phyloP scores from a whole-genome alignment of 495 filamentous ascomycete species.

The Aspergillus cavernicola region DNA sequence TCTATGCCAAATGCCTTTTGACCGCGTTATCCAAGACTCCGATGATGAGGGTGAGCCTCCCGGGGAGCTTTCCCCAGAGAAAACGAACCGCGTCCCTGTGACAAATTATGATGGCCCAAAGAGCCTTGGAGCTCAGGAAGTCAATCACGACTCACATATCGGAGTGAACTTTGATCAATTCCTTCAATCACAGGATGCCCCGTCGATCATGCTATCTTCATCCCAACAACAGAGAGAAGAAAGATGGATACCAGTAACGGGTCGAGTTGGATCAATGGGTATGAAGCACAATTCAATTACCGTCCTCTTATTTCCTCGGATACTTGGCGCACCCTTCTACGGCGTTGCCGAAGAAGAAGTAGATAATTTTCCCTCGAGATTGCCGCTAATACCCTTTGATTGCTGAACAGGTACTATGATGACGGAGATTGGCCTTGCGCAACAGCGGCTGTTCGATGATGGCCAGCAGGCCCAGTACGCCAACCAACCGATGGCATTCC shows the following conservation, averaged over 20 bases:
- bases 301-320: not conserved
- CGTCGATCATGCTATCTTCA: slow-evolving; percentile 18
- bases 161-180: slow-evolving; percentile 41
- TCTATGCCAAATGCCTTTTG: slow-evolving; percentile 25
- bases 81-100: slow-evolving; percentile 12
- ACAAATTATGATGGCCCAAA: slow-evolving; percentile 8
- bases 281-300: slow-evolving; percentile 7
- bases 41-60: slow-evolving; percentile 46
- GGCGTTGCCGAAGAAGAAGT: too few relatives aligned
- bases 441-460: slow-evolving; percentile 35
- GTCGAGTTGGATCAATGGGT: slow-evolving; percentile 35
- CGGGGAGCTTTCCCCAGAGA: slow-evolving; percentile 27
- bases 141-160: slow-evolving; percentile 16
- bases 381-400: not conserved
- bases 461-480: slow-evolving; percentile 23
- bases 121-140: slow-evolving; percentile 10
- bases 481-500: not conserved
- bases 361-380: not conserved
- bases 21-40: slow-evolving; percentile 49
- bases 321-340: not conserved
- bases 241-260: slow-evolving; percentile 34
- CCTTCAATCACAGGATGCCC: slow-evolving; percentile 32
- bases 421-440: slow-evolving; percentile 38
- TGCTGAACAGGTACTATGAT: slow-evolving; percentile 32
- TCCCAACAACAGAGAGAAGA: slow-evolving; percentile 40